Base-by-base conservation (phyloP, 2,329 filamentous ascomycete species). In the Acrodontium crateriforme region DNA sequence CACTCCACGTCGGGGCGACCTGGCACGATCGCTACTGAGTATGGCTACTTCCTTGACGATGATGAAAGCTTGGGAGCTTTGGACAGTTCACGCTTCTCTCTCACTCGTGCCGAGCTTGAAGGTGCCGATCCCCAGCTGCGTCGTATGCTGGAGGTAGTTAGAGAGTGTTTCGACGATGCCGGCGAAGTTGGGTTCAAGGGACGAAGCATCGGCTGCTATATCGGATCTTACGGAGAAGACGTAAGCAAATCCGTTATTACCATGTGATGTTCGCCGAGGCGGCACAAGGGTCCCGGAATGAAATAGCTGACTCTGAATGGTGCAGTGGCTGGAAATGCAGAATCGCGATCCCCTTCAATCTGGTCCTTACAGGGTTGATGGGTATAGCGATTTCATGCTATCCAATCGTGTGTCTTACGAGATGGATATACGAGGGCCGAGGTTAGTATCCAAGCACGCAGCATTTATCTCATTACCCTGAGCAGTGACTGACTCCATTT, bases 401-500 rank as follows among this genome's bases (percentile, higher is more conserved):
- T 25, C 28, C 9, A 36, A 36, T 14, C 24, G 34, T 12, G 16
- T 36, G 2, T 36, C 34, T 5, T 34, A 29, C 13, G 37, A 36
- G 22, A 34, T 36, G 13, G 29, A 40, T 31, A 16, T 34, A 6
- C 17, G 27, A 15, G 37, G 35, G 9, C 32, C 37, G 8, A 29
- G 27, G n/a, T n/a, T n/a, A 20, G 18, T 8, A n/a, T 20, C 18
- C 18, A 20, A 20, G 18, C 8, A 8, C n/a, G n/a, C 8, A 20
- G 8, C 18, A 20, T 20, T 8, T 20, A n/a, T 20, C 18, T 20
- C 8, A 20, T 20, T n/a, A 8, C n/a, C 18, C n/a, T n/a, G 18
- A 20, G n/a, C n/a, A n/a, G n/a, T n/a, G 18, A 8, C 18, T 20
- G 8, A n/a, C 18, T 20, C 8, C 8, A 8, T 20, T 20, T 20